Percentiles rank a stretch among this genome's conserved stretches.
These are phyloP conservation scores for Rubia yunnanensis DNA, from an alignment of 257 asterid species.

Conservation along the genomic window DNA sequence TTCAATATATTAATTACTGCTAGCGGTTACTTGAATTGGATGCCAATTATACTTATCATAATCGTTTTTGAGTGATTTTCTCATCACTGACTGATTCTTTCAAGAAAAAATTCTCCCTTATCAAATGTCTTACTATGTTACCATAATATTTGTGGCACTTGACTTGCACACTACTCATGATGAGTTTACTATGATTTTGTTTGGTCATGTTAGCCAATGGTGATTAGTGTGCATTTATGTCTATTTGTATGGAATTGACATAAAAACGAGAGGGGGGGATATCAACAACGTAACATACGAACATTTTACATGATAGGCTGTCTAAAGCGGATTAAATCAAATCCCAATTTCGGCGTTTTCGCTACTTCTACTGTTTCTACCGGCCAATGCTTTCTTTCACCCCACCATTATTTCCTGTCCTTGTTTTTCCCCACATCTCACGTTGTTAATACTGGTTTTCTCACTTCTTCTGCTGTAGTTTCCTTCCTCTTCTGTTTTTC, in stretches of 20 bases:
- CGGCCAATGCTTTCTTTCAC: slow-evolving; percentile 1
- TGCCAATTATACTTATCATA: too few relatives aligned
- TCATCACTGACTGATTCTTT: too few relatives aligned
- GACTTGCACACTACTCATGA: not conserved
- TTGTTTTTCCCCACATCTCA: slow-evolving; percentile 16
- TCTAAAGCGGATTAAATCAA: slow-evolving; percentile 1
- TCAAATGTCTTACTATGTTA: too few relatives aligned
- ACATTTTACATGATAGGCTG: slow-evolving; percentile 10
- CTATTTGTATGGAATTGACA: not conserved
- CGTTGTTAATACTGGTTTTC: not conserved
- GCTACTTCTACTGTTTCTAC: not conserved
- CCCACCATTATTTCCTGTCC: slow-evolving; percentile 14
- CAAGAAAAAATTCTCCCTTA: too few relatives aligned
- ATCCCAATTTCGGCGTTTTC: not conserved
- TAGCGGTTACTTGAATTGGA: too few relatives aligned
- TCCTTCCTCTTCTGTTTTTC: not conserved
- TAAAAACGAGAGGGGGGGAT: not conserved
- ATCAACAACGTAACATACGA: not conserved
- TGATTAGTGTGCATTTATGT: not conserved
- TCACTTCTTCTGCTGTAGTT: not conserved
- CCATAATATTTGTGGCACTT: not conserved
- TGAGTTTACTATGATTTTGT: not conserved
- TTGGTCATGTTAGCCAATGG: not conserved
- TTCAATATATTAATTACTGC: too few relatives aligned
- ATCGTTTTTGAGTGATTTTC: too few relatives aligned